Conservation (phyloP, 495 filamentous ascomycete species). For the Penicillium arizonense region DNA sequence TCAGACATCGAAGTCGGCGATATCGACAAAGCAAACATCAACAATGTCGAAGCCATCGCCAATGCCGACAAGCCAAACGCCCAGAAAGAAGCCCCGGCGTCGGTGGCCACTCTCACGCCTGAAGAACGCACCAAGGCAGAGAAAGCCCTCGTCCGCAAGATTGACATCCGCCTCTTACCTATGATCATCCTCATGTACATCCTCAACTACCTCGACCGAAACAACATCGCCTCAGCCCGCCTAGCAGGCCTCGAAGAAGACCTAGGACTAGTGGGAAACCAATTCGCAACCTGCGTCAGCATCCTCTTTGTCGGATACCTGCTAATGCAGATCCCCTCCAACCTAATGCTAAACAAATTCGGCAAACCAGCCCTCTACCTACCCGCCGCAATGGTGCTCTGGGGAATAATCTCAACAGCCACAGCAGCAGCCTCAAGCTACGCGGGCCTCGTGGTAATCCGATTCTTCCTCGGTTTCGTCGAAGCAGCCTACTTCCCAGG, state of each 20-base stretch:
- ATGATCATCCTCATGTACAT: constrained; percentile 74
- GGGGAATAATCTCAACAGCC: constrained; percentile 68
- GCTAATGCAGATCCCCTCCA: constrained; percentile 47
- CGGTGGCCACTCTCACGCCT: constrained; percentile 46
- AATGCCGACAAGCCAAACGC: constrained; percentile 32
- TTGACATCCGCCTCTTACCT: constrained; percentile 61
- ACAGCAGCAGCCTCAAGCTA: constrained; percentile 59
- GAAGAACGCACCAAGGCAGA: constrained; percentile 51
- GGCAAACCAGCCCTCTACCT: constrained; percentile 63
- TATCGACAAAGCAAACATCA: constrained; percentile 62
- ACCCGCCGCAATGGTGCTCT: constrained; percentile 61
- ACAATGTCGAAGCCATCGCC: constrained; percentile 49
- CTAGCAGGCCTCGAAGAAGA: constrained; percentile 54
- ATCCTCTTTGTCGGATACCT: constrained; percentile 74
- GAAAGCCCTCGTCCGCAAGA: constrained; percentile 56
- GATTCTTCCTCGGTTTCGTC: constrained; percentile 71
- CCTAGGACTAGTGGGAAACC: constrained; percentile 42
- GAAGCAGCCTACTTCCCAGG: constrained; percentile 53
- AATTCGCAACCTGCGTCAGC: constrained; percentile 59
- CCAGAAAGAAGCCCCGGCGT: constrained; percentile 45
- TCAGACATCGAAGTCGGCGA: constrained; percentile 20
- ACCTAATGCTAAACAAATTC: constrained; percentile 48
- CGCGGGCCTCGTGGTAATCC: constrained; percentile 60
- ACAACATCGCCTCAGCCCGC: constrained; percentile 53
- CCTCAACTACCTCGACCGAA: constrained; percentile 77